phyloP scores from a whole-genome alignment of 2,329 filamentous ascomycete genomes.

The Colletotrichum sp. region DNA sequence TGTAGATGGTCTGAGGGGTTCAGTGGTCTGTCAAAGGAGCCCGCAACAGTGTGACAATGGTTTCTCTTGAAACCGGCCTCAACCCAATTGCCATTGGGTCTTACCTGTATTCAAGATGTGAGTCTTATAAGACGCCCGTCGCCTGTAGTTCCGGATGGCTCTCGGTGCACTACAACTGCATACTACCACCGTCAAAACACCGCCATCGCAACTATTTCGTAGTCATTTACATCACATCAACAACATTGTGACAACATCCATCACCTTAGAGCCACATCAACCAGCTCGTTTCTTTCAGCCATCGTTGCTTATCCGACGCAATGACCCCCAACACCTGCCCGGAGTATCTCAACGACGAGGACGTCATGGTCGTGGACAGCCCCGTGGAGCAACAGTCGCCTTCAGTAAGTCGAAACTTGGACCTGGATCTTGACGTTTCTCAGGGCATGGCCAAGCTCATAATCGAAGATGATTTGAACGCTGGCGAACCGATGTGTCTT shows the following conservation, averaged over 20 bases:
- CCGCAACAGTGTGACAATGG: neutral
- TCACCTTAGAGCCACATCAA: neutral
- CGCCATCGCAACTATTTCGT: neutral
- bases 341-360: neutral
- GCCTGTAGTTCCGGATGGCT: neutral
- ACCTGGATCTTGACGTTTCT: neutral
- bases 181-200: neutral
- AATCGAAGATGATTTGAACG: neutral
- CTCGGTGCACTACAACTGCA: neutral
- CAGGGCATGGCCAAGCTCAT: neutral
- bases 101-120: neutral
- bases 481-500: neutral
- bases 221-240: neutral
- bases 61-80: neutral
- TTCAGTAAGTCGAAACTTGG: neutral
- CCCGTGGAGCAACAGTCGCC: neutral
- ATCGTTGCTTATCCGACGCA: neutral
- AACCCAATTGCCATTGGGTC: neutral
- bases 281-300: neutral
- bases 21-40: neutral
- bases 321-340: neutral
- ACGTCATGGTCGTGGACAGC: neutral
- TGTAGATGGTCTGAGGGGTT: neutral
- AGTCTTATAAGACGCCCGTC: neutral
- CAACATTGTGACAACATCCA: neutral